Conservation (phyloP, 495 filamentous ascomycete species). For the Neurospora tetraspora region DNA sequence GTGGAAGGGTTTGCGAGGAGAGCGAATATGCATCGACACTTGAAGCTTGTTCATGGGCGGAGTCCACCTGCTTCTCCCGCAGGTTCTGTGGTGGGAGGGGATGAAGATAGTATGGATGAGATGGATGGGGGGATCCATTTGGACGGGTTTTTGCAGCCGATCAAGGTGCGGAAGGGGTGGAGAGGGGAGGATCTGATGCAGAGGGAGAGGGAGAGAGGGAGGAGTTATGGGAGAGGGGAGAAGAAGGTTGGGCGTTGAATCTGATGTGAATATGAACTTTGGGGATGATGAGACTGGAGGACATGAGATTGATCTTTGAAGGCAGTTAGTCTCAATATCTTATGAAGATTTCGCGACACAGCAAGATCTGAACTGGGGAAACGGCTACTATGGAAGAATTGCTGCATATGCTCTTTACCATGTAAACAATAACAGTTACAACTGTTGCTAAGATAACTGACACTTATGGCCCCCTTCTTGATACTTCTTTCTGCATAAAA, state of each 20-base stretch:
- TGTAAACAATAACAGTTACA: neutral
- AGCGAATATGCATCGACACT: conserved; percentile 17
- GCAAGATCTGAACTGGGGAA: neutral
- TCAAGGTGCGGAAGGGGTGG: conserved; percentile 28
- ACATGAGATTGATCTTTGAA: neutral
- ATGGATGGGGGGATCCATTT: conserved; percentile 44
- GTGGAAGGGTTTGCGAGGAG: conserved; percentile 5
- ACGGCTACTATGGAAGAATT: neutral
- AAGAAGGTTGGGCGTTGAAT: neutral
- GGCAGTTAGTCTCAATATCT: neutral
- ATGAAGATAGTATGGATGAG: conserved; percentile 36
- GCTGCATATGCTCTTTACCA: neutral
- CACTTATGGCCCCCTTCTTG: neutral
- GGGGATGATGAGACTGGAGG: neutral
- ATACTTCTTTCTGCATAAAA: neutral
- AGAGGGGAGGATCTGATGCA: conserved; percentile 6
- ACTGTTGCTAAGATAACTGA: neutral
- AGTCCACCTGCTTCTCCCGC: neutral
- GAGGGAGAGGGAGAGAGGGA: neutral
- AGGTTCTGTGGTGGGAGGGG: conserved; percentile 5
- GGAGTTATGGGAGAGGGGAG: neutral
- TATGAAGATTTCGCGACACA: neutral
- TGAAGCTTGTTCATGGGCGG: conserved; percentile 25
- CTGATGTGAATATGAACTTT: neutral
- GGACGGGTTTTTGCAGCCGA: conserved; percentile 39